Percentiles rank a stretch among this genome's conserved stretches.
Evolutionary conservation across 75 land plant species (phyloP).

Genomic region (Cupressus sempervirens): DNA sequence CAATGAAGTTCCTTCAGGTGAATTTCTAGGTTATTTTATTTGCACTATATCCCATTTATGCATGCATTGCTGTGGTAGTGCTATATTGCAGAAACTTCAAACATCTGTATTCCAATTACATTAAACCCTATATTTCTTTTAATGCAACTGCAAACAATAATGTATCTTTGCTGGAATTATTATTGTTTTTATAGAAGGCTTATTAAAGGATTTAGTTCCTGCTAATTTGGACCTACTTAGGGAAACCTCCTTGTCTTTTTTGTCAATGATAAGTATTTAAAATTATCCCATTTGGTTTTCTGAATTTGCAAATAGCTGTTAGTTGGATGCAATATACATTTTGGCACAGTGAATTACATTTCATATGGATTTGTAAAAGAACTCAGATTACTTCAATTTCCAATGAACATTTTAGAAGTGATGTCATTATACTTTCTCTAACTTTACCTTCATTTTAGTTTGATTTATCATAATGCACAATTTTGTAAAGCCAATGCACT

Average conservation of each 20-base stretch:
- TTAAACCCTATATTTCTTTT: background rate
- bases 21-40: background rate
- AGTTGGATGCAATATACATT: no score
- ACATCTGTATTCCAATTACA: background rate
- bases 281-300: background rate
- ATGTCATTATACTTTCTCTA: no score
- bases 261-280: no score
- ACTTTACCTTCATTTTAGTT: no score
- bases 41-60: background rate
- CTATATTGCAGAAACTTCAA: background rate
- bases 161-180: background rate
- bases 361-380: no score
- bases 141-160: background rate
- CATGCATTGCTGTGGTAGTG: background rate
- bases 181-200: background rate
- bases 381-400: no score
- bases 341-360: no score
- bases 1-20: constrained; percentile 8
- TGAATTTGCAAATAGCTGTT: background rate
- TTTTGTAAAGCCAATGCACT: no score
- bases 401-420: no score
- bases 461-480: no score
- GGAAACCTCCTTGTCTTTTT: background rate
- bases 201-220: no score
- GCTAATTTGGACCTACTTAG: no score